Evolutionary conservation across 176 grass and related monocot species (phyloP), one percentile per base, ranked within the genome.

Genomic region (Musa itinerans): DNA sequence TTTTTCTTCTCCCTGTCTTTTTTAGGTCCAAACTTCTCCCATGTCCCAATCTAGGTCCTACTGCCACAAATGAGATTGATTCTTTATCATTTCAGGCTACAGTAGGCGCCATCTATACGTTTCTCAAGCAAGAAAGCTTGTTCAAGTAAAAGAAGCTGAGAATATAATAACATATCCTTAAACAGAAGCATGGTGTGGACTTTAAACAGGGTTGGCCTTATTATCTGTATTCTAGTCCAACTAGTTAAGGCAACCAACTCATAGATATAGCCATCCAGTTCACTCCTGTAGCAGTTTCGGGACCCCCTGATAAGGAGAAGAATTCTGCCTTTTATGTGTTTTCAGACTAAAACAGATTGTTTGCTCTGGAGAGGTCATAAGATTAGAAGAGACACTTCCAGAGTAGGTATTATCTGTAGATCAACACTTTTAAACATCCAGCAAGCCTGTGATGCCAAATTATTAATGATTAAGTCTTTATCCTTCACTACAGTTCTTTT

Each of bases 41-140:
- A 12, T 23, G 69, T 72, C 69, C 51, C 52, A 53, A 72, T 72
- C 69, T 53, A 13, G 69, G 50, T 23, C 69, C 69, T 13, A 52
- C 69, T 20, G 51, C 17, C 2, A 53, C 22, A 23, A 72, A 72
- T 72, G 19, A 53, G 69, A 14, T 10, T 51, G 9, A 17, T 52
- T 43, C 34, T 53, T 21, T 25, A 26, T 65, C 62, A 65, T 25
- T 24, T 9, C 17, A 17, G 17, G 8, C 17, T n/a, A 63, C 16
- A n/a, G n/a, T n/a, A 9, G 3, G 59, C 23, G 59, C 59, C 20
- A 20, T 22, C 59, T n/a, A 10, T 63, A 9, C 8, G 1, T 22
- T 63, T 63, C n/a, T 63, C 61, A 63, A 65, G 22, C 24, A 65
- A 65, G 23, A 65, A 26, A 65, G 21, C 63, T 65, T 26, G 63